Evolutionary conservation across 148 eudicot species (phyloP).

Genomic region (Rhododendron griersonianum): DNA sequence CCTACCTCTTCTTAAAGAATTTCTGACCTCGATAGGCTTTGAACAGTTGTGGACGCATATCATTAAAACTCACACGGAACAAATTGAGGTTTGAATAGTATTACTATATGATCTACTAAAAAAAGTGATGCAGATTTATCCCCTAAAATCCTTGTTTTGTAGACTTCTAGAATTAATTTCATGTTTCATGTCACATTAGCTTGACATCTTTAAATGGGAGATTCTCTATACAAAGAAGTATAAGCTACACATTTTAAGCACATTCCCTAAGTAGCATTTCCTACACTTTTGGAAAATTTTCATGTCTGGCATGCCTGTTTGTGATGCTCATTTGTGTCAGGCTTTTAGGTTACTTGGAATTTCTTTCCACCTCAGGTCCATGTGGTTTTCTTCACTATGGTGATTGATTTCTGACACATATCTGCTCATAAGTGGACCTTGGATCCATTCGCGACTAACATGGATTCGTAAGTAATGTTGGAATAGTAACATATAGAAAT

Average conservation of each 20-base stretch:
- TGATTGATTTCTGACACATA: background rate
- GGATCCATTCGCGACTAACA: background rate
- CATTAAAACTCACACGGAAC: background rate
- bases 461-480: background rate
- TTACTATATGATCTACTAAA: background rate
- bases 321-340: background rate
- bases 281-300: background rate
- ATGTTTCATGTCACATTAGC: background rate
- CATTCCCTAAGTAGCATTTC: background rate
- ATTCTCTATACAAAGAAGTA: background rate
- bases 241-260: background rate
- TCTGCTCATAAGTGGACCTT: background rate
- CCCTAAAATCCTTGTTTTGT: background rate
- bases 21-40: background rate
- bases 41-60: background rate
- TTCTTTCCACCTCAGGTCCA: background rate
- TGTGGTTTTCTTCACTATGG: background rate
- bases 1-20: background rate
- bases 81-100: background rate
- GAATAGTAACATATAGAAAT: too few relatives aligned
- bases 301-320: background rate
- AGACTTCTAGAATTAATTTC: background rate
- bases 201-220: background rate
- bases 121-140: background rate
- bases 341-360: background rate